Base-by-base conservation (phyloP, 441 rosid species). In the Gossypium schwendimanii region DNA sequence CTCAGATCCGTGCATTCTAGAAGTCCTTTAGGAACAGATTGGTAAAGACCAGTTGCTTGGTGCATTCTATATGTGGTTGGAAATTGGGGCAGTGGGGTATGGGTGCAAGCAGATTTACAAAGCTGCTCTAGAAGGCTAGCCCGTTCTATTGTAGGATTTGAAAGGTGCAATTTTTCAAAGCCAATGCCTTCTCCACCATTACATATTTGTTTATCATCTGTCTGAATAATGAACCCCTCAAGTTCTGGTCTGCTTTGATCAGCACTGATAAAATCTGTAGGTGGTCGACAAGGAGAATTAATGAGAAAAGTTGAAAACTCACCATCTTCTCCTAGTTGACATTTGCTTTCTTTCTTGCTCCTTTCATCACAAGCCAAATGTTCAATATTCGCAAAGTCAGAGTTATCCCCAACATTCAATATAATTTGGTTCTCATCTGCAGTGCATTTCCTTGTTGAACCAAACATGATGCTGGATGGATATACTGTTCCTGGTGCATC, bases 11-110 rank as follows among this genome's bases (percentile, higher is more conserved):
- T 77, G 79, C 83, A 77, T 72, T 89, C 90, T 66, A 86, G 83
- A 71, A 88, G 83, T 63, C 93, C 90, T 72, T 83, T 81, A 60
- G 99, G 93, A 71, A 89, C 82, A 36, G 97, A 87, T 66, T 82
- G 88, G 75, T 85, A 80, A 24, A 81, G 74, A 63, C 78, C 82
- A 18, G 81, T 74, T 11, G 71, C 77, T 77, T 71, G 71, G 3
- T 83, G 80, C 31, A 84, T 66, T 65, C 78, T 77, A 76, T 78
- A 81, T 15, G 85, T 80, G 44, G 82, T 76, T 59, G 89, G 79
- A 69, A 84, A 75, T 68, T 82, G 86, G 50, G 87, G 75, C 41
- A 81, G 82, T 24, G 99, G 97, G 63, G 96, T 89, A 74, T 70
- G 77, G 78, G 75, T 64, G 82, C 86, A 76, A 78, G 85, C 84